Base-by-base conservation (phyloP, 2,329 filamentous ascomycete genomes). In the Pseudogymnoascus sp. region DNA sequence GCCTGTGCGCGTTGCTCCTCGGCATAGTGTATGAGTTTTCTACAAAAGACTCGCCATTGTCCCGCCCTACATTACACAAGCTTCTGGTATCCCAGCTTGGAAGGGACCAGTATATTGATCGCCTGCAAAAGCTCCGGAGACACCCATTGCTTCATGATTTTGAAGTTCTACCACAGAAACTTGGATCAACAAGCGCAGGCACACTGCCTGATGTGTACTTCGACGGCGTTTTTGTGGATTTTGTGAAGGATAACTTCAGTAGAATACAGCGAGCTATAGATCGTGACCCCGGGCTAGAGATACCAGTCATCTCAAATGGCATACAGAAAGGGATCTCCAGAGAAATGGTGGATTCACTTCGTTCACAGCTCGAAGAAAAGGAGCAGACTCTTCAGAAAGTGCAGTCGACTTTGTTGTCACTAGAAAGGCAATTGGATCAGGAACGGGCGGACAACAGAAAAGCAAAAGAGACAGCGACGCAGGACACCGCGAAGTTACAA, bases 1-100 rank as follows among this genome's bases (percentile, higher is more conserved):
- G 95, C 1, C 81, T 99, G 11, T 91, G 89, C 72, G 89, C 92
- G 14, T 86, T 92, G 72, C 78, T 99, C 0, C 81, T 98, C 1
- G 95, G 93, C 8, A 88, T 96, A 19, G 83, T 95, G 4, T 99
- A 98, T 73, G 95, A 99, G 71, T 99, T 98, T 72, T 98, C 93
- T 8, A 97, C 93, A 0, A 96, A 96, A 73, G 95, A 99, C 75
- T 98, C 93, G 0, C 91, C 95, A 0, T 88, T 99, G 61, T 85
- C 93, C 5, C 84, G 95, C 65, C 82, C 86, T 24, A 93, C 89
- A 8, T 78, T 99, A 50, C 90, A 96, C 70, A 86, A 89, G 24
- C 83, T 97, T 28, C 79, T 99, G 37, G 81, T 85, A 28, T 86
- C 88, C 50, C 86, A 88, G 64, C 83, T 98, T 70, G 91, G 92